Base-by-base conservation (phyloP, 73 alveolate species). In the Breviolum minutum region DNA sequence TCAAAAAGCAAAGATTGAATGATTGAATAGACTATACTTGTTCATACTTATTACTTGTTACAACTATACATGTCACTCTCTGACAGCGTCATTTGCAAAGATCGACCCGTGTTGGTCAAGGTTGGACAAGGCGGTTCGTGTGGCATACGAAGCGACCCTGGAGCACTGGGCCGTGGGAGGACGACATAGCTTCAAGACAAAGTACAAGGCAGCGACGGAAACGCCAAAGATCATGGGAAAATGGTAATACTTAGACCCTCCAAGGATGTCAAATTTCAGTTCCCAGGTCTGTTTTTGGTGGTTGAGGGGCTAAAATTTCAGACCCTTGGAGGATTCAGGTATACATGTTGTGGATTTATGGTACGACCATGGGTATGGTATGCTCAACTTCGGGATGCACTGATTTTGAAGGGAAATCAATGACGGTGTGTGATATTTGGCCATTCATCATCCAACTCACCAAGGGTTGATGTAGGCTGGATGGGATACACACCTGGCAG, bases 131-230 rank as follows among this genome's bases (percentile, higher is more conserved):
- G 88, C 97, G 6, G 97, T 90, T 63, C 87, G 88, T 1, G 97
- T 90, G 77, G 97, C 97, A 29, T 90, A 71, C 30, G 97, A 90
- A 48, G 87, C 97, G 14, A 90, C 97, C 71, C 30, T 90, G 97
- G 97, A 90, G 88, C 97, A 90, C 20, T 48, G 66, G 68, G 97
- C 97, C 0, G 97, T 90, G 17, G 97, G 97, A 12, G 97, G 97
- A 40, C 74, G 97, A 7, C 97, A 90, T 61, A 71, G 76, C 63
- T 90, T 90, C 88, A 90, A 90, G 76, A 90, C 97, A 7, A 32
- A 90, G 88, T 90, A 90, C 97, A 90, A 90, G 97, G 97, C 97
- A 29, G 24, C 8, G 54, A 3, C 3, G 54, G 54, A 27, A 14
- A 22, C 77, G n/a, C 17, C 77, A 6, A 17, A 22, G 77, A 68